These are phyloP conservation scores for Kurtzmaniella cleridarum DNA, from an alignment of 805 yeast species.

Conservation along the genomic window DNA sequence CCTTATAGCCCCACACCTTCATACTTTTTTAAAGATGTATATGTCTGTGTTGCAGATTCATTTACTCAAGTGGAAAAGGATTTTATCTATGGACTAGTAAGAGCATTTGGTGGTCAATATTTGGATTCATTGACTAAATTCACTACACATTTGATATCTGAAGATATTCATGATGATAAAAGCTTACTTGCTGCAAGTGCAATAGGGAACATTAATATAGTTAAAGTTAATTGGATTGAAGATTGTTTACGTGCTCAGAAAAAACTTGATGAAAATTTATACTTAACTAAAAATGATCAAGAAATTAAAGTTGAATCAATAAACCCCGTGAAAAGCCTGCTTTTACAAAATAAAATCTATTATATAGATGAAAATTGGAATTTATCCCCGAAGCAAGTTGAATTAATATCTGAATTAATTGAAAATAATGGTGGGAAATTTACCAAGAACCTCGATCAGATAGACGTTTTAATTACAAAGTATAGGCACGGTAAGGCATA, in stretches of 20 bases:
- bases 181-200: constrained; percentile 49
- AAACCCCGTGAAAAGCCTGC: constrained; percentile 5
- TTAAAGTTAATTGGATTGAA: constrained; percentile 76
- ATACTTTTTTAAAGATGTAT: constrained; percentile 56
- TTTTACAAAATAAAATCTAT: constrained; percentile 43
- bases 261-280: constrained; percentile 40
- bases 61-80: constrained; percentile 57
- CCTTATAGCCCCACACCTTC: constrained; percentile 69
- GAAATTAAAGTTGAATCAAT: constrained; percentile 7
- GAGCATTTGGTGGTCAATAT: constrained; percentile 74
- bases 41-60: constrained; percentile 55
- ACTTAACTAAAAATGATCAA: too few species aligned
- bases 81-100: constrained; percentile 60
- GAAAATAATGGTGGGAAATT: constrained; percentile 51
- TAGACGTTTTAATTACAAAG: constrained; percentile 53
- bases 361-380: constrained; percentile 52
- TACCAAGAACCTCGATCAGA: constrained; percentile 11
- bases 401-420: constrained; percentile 41
- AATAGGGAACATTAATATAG: constrained; percentile 47
- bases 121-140: constrained; percentile 56
- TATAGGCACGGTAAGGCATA: constrained; percentile 57
- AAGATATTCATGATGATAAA: constrained; percentile 48
- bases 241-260: constrained; percentile 47
- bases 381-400: constrained; percentile 39
- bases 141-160: constrained; percentile 75